phyloP scores from a whole-genome alignment of 495 filamentous ascomycete species.

The Staphylotrichum tortipilum region DNA sequence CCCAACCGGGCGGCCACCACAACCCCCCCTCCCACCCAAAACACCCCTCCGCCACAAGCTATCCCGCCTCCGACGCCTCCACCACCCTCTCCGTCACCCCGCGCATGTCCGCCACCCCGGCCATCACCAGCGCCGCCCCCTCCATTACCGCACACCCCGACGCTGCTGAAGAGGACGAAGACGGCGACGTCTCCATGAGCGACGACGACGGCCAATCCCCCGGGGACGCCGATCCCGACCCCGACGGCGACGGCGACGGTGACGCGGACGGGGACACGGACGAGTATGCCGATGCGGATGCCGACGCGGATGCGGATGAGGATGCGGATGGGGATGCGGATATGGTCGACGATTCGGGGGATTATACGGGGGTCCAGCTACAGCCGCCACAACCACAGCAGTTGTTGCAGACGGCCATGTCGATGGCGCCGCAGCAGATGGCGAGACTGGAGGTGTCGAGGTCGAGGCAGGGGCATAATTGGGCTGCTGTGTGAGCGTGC shows the following conservation, averaged over 20 bases:
- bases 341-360: slow-evolving; percentile 13
- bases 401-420: background rate
- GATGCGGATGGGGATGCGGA: slow-evolving; percentile 23
- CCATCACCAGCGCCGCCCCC: slow-evolving; percentile 5
- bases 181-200: slow-evolving; percentile 9
- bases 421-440: background rate
- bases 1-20: slow-evolving; percentile 2
- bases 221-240: slow-evolving; percentile 8
- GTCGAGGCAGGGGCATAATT: too few relatives aligned
- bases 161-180: slow-evolving; percentile 20
- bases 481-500: too few relatives aligned
- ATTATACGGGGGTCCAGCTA: slow-evolving; percentile 6
- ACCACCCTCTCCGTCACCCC: background rate
- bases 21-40: background rate
- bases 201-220: slow-evolving; percentile 35
- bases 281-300: slow-evolving; percentile 9
- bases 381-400: background rate
- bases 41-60: background rate
- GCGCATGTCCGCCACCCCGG: background rate
- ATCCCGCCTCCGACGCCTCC: slow-evolving; percentile 9
- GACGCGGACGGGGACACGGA: slow-evolving; percentile 17
- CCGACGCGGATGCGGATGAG: slow-evolving; percentile 5
- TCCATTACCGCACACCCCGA: slow-evolving; percentile 7
- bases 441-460: background rate
- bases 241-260: slow-evolving; percentile 18